Conservation (phyloP, 768 basidiomycete species). For the Mycena latifolia region DNA sequence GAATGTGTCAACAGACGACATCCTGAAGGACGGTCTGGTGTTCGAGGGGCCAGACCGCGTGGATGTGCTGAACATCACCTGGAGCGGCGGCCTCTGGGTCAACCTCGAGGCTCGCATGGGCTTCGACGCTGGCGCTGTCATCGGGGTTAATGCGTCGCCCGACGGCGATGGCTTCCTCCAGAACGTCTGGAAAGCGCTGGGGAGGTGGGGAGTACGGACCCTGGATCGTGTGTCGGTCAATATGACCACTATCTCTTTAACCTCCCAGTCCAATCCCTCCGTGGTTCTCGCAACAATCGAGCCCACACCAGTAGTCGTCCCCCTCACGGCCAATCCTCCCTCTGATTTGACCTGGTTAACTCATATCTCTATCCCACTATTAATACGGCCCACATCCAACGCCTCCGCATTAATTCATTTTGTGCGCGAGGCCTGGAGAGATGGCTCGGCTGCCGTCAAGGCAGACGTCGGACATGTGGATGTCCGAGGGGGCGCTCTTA, state of each 20-base stretch:
- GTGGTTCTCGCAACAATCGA: constrained; percentile 61
- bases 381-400: constrained; percentile 67
- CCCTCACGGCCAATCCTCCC: constrained; percentile 67
- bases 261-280: constrained; percentile 57
- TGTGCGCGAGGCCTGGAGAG: constrained; percentile 68
- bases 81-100: constrained; percentile 70
- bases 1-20: constrained; percentile 65
- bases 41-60: constrained; percentile 72
- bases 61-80: constrained; percentile 72
- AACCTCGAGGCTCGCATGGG: constrained; percentile 69
- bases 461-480: constrained; percentile 56
- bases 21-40: constrained; percentile 67
- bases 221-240: constrained; percentile 70
- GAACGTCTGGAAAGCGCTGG: constrained; percentile 74
- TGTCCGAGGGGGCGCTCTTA: constrained; percentile 64
- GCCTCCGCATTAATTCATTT: constrained; percentile 62
- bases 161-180: constrained; percentile 58
- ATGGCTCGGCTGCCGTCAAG: constrained; percentile 59
- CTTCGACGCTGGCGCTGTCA: constrained; percentile 72
- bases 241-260: constrained; percentile 63
- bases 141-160: constrained; percentile 64
- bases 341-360: constrained; percentile 70
- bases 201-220: constrained; percentile 72
- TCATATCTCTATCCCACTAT: constrained; percentile 61
- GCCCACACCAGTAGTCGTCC: constrained; percentile 64